A percentile compares a stretch with the other conserved stretches of the same genome.
These are phyloP conservation scores for Hypoxylon fragiforme DNA, from an alignment of 495 filamentous ascomycete genomes.

Conservation along the genomic window DNA sequence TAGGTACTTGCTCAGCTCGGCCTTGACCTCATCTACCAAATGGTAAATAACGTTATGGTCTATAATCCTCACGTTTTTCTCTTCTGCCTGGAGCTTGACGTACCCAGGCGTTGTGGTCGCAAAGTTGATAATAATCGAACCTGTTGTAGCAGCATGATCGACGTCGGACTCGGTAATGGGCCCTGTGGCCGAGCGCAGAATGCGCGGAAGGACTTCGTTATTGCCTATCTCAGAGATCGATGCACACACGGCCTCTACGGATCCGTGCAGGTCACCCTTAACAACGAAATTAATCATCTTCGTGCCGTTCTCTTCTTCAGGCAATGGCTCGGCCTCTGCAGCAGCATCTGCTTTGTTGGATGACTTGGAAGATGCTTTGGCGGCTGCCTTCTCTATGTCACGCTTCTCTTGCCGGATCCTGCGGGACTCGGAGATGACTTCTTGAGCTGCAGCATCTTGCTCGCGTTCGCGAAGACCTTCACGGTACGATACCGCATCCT, in stretches of 20 bases:
- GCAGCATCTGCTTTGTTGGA: too few species aligned
- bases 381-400: constrained; percentile 46
- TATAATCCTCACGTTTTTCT: constrained; percentile 70
- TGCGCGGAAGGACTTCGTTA: constrained; percentile 74
- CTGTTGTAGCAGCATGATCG: constrained; percentile 76
- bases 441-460: constrained; percentile 61
- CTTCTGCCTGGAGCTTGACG: constrained; percentile 70
- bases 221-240: constrained; percentile 76
- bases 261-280: constrained; percentile 92
- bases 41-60: constrained; percentile 93
- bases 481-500: constrained; percentile 77
- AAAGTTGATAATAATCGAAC: constrained; percentile 80
- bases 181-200: constrained; percentile 78
- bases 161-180: constrained; percentile 84
- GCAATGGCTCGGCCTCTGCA: constrained; percentile 18
- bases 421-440: constrained; percentile 74
- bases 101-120: constrained; percentile 71
- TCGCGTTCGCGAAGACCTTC: constrained; percentile 52
- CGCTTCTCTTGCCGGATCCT: constrained; percentile 63
- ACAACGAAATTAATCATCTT: constrained; percentile 79
- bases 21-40: constrained; percentile 80
- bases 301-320: constrained; percentile 51
- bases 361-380: constrained; percentile 16
- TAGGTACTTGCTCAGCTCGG: constrained; percentile 66
- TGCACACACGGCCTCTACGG: constrained; percentile 84